A percentile compares a stretch with the other conserved stretches of the same genome.
These are phyloP conservation scores for Aureobasidium subglaciale DNA, from an alignment of 2,329 filamentous ascomycete species.

Conservation along the genomic window DNA sequence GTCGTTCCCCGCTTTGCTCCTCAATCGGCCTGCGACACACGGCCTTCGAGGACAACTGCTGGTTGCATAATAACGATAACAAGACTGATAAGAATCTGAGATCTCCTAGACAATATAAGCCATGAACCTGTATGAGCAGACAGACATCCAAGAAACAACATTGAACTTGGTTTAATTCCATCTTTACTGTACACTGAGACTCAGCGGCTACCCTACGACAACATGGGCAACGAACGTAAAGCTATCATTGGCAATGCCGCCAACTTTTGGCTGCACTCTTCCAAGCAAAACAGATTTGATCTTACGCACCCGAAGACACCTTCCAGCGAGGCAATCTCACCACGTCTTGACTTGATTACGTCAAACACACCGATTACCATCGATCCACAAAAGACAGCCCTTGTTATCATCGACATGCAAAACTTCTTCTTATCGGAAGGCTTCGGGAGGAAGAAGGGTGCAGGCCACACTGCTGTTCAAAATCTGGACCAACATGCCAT, in stretches of 20 bases:
- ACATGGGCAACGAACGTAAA: constrained; percentile 23
- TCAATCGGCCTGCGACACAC: background rate
- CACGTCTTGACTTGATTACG: constrained; percentile 22
- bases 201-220: background rate
- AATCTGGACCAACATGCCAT: constrained; percentile 38
- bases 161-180: background rate
- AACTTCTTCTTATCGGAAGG: constrained; percentile 35
- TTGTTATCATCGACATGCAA: constrained; percentile 39
- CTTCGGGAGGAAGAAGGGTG: constrained; percentile 28
- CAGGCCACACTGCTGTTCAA: constrained; percentile 36
- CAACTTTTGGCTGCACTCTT: constrained; percentile 42
- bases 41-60: background rate
- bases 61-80: background rate
- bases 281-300: constrained; percentile 36
- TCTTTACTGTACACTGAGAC: background rate
- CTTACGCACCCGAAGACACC: constrained; percentile 36
- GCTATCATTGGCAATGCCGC: constrained; percentile 35
- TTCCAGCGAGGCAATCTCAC: constrained; percentile 19
- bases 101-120: no score
- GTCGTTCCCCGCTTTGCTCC: background rate
- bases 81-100: background rate
- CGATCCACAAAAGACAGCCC: constrained; percentile 30
- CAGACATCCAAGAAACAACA: background rate
- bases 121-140: background rate
- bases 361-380: constrained; percentile 26